Base-by-base conservation (phyloP, 306 rosid species). In the Pyrus bretschneideri region DNA sequence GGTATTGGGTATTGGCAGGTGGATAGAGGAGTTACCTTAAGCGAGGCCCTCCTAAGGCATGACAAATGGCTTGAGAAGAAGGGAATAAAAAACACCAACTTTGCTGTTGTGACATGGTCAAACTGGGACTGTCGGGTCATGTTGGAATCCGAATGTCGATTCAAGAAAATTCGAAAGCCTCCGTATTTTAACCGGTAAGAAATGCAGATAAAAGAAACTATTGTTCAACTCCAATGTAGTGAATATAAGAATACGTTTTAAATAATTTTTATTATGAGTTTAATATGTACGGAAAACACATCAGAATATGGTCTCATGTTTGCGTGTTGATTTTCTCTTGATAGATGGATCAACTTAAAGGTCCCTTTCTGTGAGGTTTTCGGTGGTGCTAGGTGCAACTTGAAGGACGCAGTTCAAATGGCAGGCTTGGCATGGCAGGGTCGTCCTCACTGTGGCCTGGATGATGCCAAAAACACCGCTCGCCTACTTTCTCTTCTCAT, bases 81-180 rank as follows among this genome's bases (percentile, higher is more conserved):
- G 88, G 98, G 97, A 65, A 91, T 93, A 79, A 93, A 91, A 87
- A 93, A 83, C 68, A 66, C 95, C 79, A 88, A 87, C 81, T 93
- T 93, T 84, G 97, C 97, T 71, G 98, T 93, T 83, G 98, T 93
- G 72, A 93, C 98, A 30, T 93, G 98, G 98, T 91, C 98, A 30
- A 87, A 88, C 86, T 93, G 98, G 98, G 98, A 93, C 67, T 93
- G 98, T 55, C 83, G 88, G 69, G 98, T 93, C 83, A 91, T 93
- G 98, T 90, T 93, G 78, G 98, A 93, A 80, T 91, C 96, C 35
- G 98, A 93, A 88, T 93, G 98, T 73, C 95, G 90, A 72, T 93
- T 86, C 86, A 93, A 93, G 90, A 93, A 93, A 79, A 91, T 93
- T 62, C 85, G 89, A 66, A 93, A 93, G 85, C 98, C 98, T 69